These are phyloP conservation scores for Ogataea methylovora DNA, from an alignment of 805 yeast species.

Conservation along the genomic window DNA sequence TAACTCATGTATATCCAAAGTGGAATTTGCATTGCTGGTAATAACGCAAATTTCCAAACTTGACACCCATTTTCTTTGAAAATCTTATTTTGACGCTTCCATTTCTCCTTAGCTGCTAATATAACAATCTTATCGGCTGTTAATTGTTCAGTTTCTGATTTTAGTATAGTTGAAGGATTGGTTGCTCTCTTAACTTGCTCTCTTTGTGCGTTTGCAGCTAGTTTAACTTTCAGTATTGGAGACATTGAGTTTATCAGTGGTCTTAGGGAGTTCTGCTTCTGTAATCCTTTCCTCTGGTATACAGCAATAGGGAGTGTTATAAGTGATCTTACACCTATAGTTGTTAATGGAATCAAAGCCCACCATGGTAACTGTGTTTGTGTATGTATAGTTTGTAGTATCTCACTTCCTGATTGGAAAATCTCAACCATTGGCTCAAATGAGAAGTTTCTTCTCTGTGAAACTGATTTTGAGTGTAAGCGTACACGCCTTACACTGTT, in stretches of 20 bases:
- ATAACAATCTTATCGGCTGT: conserved; percentile 74
- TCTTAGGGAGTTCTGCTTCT: conserved; percentile 61
- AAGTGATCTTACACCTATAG: conserved; percentile 54
- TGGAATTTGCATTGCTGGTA: conserved; percentile 82
- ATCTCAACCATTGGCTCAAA: conserved; percentile 14
- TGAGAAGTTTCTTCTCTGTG: conserved; percentile 12
- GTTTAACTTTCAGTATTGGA: conserved; percentile 59
- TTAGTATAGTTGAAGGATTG: conserved; percentile 14
- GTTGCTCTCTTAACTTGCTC: conserved; percentile 20
- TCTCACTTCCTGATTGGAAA: conserved; percentile 18
- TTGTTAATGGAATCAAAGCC: conserved; percentile 65
- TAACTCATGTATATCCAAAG: conserved; percentile 76
- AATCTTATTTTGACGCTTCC: conserved; percentile 65
- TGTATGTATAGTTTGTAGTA: conserved; percentile 42
- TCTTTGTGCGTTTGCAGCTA: conserved; percentile 39
- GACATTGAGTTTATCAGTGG: conserved; percentile 69
- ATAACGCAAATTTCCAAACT: conserved; percentile 67
- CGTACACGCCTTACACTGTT: no score
- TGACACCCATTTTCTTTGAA: conserved; percentile 64
- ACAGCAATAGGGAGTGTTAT: conserved; percentile 78
- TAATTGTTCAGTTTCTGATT: conserved; percentile 32
- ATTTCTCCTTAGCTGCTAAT: conserved; percentile 67
- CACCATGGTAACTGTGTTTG: conserved; percentile 76
- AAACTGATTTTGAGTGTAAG: no score
- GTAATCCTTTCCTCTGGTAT: conserved; percentile 58